Base-by-base conservation (phyloP, 805 yeast genomes). In the Kodamaea laetipori region DNA sequence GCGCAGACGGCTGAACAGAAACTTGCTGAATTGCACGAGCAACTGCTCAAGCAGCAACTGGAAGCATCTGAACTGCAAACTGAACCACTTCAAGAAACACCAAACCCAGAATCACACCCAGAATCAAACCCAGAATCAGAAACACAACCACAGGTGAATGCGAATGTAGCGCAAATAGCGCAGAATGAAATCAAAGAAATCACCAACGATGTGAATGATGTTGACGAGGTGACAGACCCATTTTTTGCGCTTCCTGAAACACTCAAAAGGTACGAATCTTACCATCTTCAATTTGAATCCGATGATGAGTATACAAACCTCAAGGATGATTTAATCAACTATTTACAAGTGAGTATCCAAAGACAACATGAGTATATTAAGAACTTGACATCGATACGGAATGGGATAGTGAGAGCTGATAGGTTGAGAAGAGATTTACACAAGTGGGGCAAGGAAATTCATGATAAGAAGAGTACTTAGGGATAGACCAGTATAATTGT, bases 391-490 rank as follows among this genome's bases (percentile, higher is more conserved):
- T 78, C 73, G 26, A 75, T 94, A 27, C 75, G 97, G 52, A 76
- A 76, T 54, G 95, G 90, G 0, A 67, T 92, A 19, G 80, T 86
- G 26, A 77, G 86, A 54, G 92, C 96, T 0, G 87, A 86, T 53
- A 70, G 92, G 47, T 74, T 86, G 52, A 82, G 87, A 52, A 77
- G 77, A 35, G 79, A 81, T 51, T 76, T 94, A 36, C 76, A 73
- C 49, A 77, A 79, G 51, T 92, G 98, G 98, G 86, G 94, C 44
- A 78, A 78, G 54, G 97, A 90, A 58, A 85, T 86, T 78, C 74
- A 84, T 49, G 95, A 58, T 39, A 57, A 57, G 49, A 60, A 56
- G 45, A 44, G 48, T 30, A 30, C 10, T 30, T 30, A 15, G 19
- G 18, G 19, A 28, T 28, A n/a, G 32, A n/a, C n/a, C n/a, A n/a